Evolutionary conservation across 148 eudicot genomes (phyloP), one percentile per base, ranked within the genome.

Genomic region (Chenopodium suecicum): DNA sequence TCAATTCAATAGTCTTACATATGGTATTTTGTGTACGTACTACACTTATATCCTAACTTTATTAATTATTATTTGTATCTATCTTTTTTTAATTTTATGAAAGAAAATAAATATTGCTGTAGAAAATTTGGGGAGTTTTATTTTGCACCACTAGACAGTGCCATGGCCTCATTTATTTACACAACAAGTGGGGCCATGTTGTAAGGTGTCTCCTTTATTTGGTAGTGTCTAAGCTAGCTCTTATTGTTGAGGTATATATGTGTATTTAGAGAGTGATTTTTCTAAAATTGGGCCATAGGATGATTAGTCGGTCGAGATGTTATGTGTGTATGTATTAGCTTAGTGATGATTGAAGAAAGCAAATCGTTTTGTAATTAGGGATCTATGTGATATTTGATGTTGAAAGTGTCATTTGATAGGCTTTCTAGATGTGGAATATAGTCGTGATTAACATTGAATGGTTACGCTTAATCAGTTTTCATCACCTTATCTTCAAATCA

Each of bases 211-310:
- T 58, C 6, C 50, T 82, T 77, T 82, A 82, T 72, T 78, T 78
- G 77, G 77, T 70, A 62, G 70, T 77, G 84, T 73, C 77, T 52
- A 62, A 71, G 72, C 81, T 82, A 83, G 73, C 70, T 79, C 74
- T 44, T 47, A 47, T 60, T 10, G 47, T 80, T 80, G 46, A 83
- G 75, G 31, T 65, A 69, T 52, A 47, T 64, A 73, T 41, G 75
- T 72, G 46, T 72, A 22, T 17, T 37, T 37, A n/a, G 2, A 70
- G 41, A 62, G 62, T 17, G 50, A 50, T 47, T 82, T 48, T 82
- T 77, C 48, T 56, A 47, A 44, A 56, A 67, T 77, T 77, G 77
- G 84, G 77, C 77, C 77, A 77, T 62, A 46, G 22, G 65, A 70
- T 60, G 60, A 77, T 71, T 77, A 77, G 62, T 70, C 73, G 46